Conservation (phyloP, 495 filamentous ascomycete genomes). For the Physcia stellaris region DNA sequence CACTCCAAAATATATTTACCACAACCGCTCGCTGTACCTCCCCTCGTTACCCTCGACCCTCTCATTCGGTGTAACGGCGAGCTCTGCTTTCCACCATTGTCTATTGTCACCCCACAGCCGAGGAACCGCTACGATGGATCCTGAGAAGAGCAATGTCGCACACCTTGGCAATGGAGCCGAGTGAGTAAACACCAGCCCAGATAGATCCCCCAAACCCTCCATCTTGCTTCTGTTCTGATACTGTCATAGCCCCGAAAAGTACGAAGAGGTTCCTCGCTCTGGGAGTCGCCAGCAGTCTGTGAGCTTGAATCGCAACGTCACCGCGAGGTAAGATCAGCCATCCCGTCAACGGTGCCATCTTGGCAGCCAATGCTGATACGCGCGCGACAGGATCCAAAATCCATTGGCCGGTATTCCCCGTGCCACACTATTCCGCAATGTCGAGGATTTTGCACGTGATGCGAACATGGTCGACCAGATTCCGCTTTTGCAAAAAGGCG, state of each 20-base stretch:
- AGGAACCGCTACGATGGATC: too few relatives aligned
- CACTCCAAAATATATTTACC: too few relatives aligned
- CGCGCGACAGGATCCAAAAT: slow-evolving; percentile 41
- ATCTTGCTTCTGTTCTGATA: too few relatives aligned
- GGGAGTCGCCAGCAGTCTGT: slow-evolving; percentile 11
- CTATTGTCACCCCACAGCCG: too few relatives aligned
- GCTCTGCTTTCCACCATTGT: too few relatives aligned
- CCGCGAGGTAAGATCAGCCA: slow-evolving; percentile 11
- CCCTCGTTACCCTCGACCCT: too few relatives aligned
- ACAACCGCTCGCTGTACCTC: too few relatives aligned
- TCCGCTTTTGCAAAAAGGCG: slow-evolving; percentile 41
- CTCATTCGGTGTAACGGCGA: too few relatives aligned
- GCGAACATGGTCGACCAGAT: slow-evolving; percentile 31
- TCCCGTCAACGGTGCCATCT: not conserved
- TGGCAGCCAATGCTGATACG: not conserved
- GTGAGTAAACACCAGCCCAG: too few relatives aligned
- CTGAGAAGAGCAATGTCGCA: too few relatives aligned
- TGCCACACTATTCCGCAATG: slow-evolving; percentile 37
- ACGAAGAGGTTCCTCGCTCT: slow-evolving; percentile 3
- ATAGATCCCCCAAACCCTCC: too few relatives aligned
- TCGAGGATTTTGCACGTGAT: slow-evolving; percentile 39
- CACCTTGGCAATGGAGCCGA: too few relatives aligned
- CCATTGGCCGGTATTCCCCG: slow-evolving; percentile 43
- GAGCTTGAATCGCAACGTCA: slow-evolving; percentile 11
- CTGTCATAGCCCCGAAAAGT: slow-evolving; percentile 1